Evolutionary conservation across 2,329 filamentous ascomycete species (phyloP), one percentile per base, ranked within the genome.

Genomic region (Tolypocladium album): DNA sequence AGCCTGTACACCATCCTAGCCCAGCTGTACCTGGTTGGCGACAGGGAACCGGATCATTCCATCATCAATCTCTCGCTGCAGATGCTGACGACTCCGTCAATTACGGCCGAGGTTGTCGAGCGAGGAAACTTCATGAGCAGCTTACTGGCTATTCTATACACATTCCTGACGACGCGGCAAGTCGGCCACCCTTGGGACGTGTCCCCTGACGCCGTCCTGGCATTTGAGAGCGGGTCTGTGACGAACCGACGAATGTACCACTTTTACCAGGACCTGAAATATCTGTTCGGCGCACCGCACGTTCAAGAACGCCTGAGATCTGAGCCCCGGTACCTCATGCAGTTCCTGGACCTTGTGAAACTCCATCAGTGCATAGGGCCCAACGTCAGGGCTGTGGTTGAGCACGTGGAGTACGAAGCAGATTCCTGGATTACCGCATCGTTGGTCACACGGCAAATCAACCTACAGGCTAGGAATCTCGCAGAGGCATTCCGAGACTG

Each of bases 341-440:
- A 99, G 69, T 99, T 97, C 74, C 79, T 99, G 53, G 95, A 99
- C 70, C 79, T 99, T 20, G 91, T 96, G 64, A 97, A 97, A 73
- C 82, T 99, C 55, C 92, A 97, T 65, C 95, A 99, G 75, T 93
- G 94, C 36, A 97, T 99, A 60, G 97, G 93, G 67, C 94, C 94
- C 1, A 99, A 97, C 68, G 81, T 92, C 34, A 69, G 95, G 63
- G 94, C 93, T 2, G 85, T 97, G 27, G 92, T 92, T 20, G 94
- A 97, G 69, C 94, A 99, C 71, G 90, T 99, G 39, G 95, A 99
- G 72, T 99, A 97, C 70, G 94, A 99, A 74, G 95, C 92, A 2
- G 95, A 99, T 74, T 89, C 91, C 24, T 99, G 94, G 94, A 97
- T 99, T 58, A 95, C 90, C 61, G 93, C 94, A 4, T 96, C 92